Conservation (phyloP, 164 flowering plant species). For the Santalum album region DNA sequence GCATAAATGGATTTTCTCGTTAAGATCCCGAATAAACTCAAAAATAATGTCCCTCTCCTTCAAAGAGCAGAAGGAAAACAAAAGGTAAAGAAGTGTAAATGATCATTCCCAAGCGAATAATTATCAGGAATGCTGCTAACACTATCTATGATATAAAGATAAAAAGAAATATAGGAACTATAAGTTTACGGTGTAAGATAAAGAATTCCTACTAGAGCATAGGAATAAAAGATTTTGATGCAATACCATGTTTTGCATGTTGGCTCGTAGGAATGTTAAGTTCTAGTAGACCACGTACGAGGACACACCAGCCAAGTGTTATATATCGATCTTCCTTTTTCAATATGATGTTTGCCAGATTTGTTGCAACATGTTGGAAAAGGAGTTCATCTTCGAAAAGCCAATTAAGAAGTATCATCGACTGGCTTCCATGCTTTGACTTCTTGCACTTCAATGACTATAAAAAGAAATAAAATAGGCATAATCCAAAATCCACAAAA, state of each 20-base stretch:
- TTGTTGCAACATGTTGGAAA: constrained; percentile 32
- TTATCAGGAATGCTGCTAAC: too few relatives aligned
- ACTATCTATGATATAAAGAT: too few relatives aligned
- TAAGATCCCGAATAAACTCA: too few relatives aligned
- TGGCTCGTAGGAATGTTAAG: constrained; percentile 22
- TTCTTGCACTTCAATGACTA: constrained; percentile 51
- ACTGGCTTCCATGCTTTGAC: constrained; percentile 39
- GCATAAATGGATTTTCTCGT: too few relatives aligned
- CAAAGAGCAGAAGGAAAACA: too few relatives aligned
- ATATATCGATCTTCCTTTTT: constrained; percentile 62
- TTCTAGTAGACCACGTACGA: constrained; percentile 49
- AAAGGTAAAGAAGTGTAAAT: too few relatives aligned
- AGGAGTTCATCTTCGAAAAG: constrained; percentile 60
- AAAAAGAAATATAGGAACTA: too few relatives aligned
- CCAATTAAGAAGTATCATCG: constrained; percentile 58
- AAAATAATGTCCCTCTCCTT: too few relatives aligned
- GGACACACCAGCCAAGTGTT: constrained; percentile 72
- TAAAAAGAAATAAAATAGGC: neutral
- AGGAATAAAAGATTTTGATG: neutral
- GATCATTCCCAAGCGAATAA: too few relatives aligned
- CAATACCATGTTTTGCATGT: constrained; percentile 31
- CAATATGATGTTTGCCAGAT: constrained; percentile 36
- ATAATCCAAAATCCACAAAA: too few relatives aligned
- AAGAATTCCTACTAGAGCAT: too few relatives aligned
- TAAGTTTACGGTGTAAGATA: too few relatives aligned